Base-by-base conservation (phyloP, 768 basidiomycete species). In the Baorangia bicolor region DNA sequence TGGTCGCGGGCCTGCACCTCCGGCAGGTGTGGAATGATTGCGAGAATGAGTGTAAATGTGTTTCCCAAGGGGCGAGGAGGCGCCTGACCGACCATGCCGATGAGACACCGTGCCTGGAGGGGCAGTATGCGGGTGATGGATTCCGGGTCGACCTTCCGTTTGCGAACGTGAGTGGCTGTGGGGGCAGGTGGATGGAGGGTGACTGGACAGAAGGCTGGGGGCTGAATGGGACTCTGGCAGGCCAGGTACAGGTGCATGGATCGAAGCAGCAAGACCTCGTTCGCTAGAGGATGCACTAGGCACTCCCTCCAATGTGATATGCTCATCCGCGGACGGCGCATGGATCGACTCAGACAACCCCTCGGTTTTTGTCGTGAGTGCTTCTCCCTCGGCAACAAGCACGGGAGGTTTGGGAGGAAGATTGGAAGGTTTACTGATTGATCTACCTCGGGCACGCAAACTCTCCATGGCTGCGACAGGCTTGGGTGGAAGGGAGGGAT, bases 21-120 rank as follows among this genome's bases (percentile, higher is more conserved):
- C 70, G 1, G 75, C 67, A 45, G 84, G 80, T 9, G 87, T 79
- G 0, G 89, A 90, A 59, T 86, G 87, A 40, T 84, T 87, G 38
- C 88, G 83, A 7, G 77, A 65, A 50, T 81, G 73, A 13, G 65
- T 65, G 25, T 69, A 68, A 59, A 69, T 61, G 41, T 70, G 65
- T 55, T 66, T 69, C 43, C 73, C 77, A 18, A 76, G 73, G 23
- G 79, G 75, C 2, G 81, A 77, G 49, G 78, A 71, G 43, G 75
- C 68, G 46, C 81, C 77, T 21, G 79, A 77, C 58, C 77, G 75
- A 55, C 74, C 70, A 57, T 74, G 68, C 46, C 75, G 72, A 35
- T 68, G 60, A 57, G 66, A 57, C 45, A 41, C 46, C 13, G 54
- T 33, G 42, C 52, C 62, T 31, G 64, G 56, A 45, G 71, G 67